phyloP scores from a whole-genome alignment of 208 protist genomes.

The Balamuthia mandrillaris region DNA sequence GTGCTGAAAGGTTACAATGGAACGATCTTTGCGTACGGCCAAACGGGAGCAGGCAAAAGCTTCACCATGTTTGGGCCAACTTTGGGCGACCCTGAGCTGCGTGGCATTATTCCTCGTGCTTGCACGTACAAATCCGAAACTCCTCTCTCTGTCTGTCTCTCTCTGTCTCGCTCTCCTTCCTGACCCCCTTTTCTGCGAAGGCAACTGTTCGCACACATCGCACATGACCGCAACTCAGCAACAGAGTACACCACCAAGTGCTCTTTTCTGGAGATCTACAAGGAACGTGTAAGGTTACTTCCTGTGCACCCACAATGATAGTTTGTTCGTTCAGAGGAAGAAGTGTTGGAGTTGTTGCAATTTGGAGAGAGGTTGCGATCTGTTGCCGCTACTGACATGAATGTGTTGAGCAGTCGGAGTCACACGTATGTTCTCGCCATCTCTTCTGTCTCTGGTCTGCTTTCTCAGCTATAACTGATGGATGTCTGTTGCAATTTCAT shows the following conservation, averaged over 20 bases:
- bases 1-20: constrained; percentile 30
- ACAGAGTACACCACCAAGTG: constrained; percentile 9
- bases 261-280: constrained; percentile 29
- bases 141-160: background rate
- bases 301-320: no score
- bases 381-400: background rate
- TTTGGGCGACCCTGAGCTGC: background rate
- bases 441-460: background rate
- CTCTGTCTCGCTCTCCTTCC: background rate
- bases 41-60: constrained; percentile 11
- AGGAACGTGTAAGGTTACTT: background rate
- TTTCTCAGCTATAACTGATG: background rate
- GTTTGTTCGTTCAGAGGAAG: background rate
- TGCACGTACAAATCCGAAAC: background rate
- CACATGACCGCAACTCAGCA: background rate
- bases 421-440: background rate
- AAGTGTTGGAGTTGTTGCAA: constrained; percentile 13
- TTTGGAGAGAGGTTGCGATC: background rate
- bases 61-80: constrained; percentile 23
- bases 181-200: background rate
- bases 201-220: constrained; percentile 4
- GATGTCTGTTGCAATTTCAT: background rate
- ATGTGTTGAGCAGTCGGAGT: background rate
- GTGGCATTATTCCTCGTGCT: constrained; percentile 6
- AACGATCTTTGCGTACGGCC: background rate